Base-by-base conservation (phyloP, 805 yeast species). In the Barnettozyma wickerhamii region DNA sequence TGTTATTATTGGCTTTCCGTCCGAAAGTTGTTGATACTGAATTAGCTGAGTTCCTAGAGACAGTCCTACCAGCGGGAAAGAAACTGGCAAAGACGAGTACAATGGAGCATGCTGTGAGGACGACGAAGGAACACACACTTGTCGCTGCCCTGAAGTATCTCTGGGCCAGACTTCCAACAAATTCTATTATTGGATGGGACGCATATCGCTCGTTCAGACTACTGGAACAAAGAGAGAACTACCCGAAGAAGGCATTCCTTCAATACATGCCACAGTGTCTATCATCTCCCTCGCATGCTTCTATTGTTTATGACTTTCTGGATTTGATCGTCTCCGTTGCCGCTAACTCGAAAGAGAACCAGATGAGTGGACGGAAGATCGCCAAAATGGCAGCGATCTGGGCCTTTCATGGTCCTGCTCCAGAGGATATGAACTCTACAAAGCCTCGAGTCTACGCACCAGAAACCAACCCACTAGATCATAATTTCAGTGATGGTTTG, bases 151-250 rank as follows among this genome's bases (percentile, higher is more conserved):
- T 89, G 44, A 88, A 87, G 57, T 89, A 85, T 63, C 68, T 87
- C 34, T 89, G 97, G 97, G 77, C 90, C 45, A 69, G 97, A 43
- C 62, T 90, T 17, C 91, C 91, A 7, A 82, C 81, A 41, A 75
- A 77, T 45, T 87, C 89, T 49, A 71, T 89, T 23, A 79, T 89
- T 33, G 93, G 95, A 0, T 88, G 95, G 95, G 83, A 81, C 41
- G 78, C 87, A 0, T 89, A 89, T 59, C 67, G 79, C 19, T 77
- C 80, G 42, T 89, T 83, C 58, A 80, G 74, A 49, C 66, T 73
- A 18, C 65, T 74, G 37, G 95, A 88, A 56, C 68, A 69, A 30
- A 81, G 79, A 40, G 76, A 78, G 2, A 75, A 77, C 6, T 85
- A 69, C 54, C 89, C 93, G 1, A 72, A 75, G 50, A 75, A 74